Evolutionary conservation across 768 basidiomycete species (phyloP), one percentile per base, ranked within the genome.

Genomic region (Lyophyllum decastes): DNA sequence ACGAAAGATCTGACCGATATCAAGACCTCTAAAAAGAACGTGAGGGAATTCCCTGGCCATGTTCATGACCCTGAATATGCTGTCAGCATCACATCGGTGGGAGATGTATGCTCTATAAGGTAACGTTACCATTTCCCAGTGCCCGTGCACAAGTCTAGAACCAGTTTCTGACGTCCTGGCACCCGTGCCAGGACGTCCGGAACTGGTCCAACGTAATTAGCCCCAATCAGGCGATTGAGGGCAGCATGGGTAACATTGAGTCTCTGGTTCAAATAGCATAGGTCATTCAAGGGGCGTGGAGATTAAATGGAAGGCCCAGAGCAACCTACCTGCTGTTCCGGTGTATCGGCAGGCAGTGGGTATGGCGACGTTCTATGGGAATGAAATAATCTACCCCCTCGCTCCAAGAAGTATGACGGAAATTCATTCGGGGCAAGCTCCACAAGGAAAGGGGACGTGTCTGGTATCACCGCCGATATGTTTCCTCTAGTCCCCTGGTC

Each of bases 71-170:
- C 91, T 93, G 66, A 60, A 53, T 33, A 61, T 54, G 14, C 26
- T 49, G 52, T 57, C 49, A 55, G 56, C 55, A 52, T 30, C 40
- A 25, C 11, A 16, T 22, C 33, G 56, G 52, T 49, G 55, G 30
- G 52, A 49, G 56, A 63, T 66, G 59, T 61, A 51, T 60, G 51
- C 56, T 55, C 48, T 48, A 57, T 60, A 59, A 66, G 55, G 50
- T 58, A 27, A 47, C 58, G 61, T 51, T 60, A 89, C 91, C 91
- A 94, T 72, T 67, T 72, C 5, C 91, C 91, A 17, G 80, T 88
- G 17, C 91, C 91, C 7, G 86, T 89, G 61, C 91, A 86, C n/a
- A 92, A 65, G 70, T 94, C 91, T 48, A 94, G 76, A 44, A 79
- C 88, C 58, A 79, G 78, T 69, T 75, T 82, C 49, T 73, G 76